These are phyloP conservation scores for Conticribra guillardii DNA, from an alignment of 108 stramenopile species.

Conservation along the genomic window DNA sequence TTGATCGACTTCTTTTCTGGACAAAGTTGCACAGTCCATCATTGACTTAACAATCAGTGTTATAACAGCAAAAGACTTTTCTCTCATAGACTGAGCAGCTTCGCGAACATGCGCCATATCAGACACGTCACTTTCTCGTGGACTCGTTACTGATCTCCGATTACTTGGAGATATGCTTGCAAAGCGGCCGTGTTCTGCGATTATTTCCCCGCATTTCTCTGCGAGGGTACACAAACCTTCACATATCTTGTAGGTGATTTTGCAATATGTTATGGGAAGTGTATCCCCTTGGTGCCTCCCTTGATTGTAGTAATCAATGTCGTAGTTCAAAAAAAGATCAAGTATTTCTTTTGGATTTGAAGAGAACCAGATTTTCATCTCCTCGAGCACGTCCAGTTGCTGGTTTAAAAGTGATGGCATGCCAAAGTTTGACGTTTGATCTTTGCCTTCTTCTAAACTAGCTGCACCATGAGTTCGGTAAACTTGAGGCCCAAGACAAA, in stretches of 20 bases:
- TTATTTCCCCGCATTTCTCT: slow-evolving; percentile 72
- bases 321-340: slow-evolving; percentile 87
- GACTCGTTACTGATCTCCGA: slow-evolving; percentile 18
- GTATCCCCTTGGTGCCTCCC: no score
- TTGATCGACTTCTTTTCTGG: slow-evolving; percentile 28
- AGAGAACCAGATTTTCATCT: slow-evolving; percentile 81
- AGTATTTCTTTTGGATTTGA: slow-evolving; percentile 61
- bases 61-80: slow-evolving; percentile 73
- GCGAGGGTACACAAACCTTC: slow-evolving; percentile 74
- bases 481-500: slow-evolving; percentile 82
- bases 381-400: slow-evolving; percentile 74
- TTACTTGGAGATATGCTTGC: slow-evolving; percentile 22
- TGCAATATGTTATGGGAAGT: slow-evolving; percentile 65
- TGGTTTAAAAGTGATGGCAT: slow-evolving; percentile 65
- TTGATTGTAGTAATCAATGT: slow-evolving; percentile 53
- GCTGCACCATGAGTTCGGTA: slow-evolving; percentile 24
- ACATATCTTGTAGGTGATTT: slow-evolving; percentile 66
- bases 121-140: slow-evolving; percentile 25
- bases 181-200: slow-evolving; percentile 69
- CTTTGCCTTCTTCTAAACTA: slow-evolving; percentile 17
- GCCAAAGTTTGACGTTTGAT: slow-evolving; percentile 16
- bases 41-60: slow-evolving; percentile 61
- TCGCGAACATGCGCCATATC: slow-evolving; percentile 57
- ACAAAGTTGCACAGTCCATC: slow-evolving; percentile 49
- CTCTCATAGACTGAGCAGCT: slow-evolving; percentile 67